Evolutionary conservation across 345 rosid genomes (phyloP).

Genomic region (Excoecaria cochinchinensis): DNA sequence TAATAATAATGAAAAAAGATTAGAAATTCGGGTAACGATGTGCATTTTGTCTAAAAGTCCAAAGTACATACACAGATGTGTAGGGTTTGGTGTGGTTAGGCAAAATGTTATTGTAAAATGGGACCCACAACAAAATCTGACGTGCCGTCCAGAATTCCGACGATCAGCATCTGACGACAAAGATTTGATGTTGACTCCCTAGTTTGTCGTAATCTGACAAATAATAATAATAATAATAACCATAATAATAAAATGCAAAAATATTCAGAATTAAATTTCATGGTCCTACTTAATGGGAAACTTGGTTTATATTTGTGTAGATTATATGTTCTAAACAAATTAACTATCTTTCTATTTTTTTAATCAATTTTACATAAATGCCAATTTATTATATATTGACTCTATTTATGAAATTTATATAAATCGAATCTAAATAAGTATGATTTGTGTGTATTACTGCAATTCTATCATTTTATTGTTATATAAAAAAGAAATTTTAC

Average conservation of each 20-base stretch:
- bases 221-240: too few relatives aligned
- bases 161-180: conserved; percentile 38
- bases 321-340: too few relatives aligned
- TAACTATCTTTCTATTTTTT: too few relatives aligned
- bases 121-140: conserved; percentile 5
- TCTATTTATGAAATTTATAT: too few relatives aligned
- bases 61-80: background rate
- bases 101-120: background rate
- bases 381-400: too few relatives aligned
- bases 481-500: too few relatives aligned
- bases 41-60: background rate
- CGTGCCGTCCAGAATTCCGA: conserved; percentile 26
- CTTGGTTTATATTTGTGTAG: background rate
- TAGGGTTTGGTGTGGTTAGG: background rate
- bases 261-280: background rate
- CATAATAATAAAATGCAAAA: background rate
- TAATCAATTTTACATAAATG: too few relatives aligned
- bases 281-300: background rate
- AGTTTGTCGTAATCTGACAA: conserved; percentile 21
- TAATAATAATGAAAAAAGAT: background rate
- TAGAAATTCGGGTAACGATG: background rate
- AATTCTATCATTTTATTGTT: too few relatives aligned
- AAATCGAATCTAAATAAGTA: too few relatives aligned
- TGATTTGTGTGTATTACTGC: too few relatives aligned
- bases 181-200: conserved; percentile 29